These are phyloP conservation scores for Tylopilus intermedius DNA, from an alignment of 768 basidiomycete species.

Conservation along the genomic window DNA sequence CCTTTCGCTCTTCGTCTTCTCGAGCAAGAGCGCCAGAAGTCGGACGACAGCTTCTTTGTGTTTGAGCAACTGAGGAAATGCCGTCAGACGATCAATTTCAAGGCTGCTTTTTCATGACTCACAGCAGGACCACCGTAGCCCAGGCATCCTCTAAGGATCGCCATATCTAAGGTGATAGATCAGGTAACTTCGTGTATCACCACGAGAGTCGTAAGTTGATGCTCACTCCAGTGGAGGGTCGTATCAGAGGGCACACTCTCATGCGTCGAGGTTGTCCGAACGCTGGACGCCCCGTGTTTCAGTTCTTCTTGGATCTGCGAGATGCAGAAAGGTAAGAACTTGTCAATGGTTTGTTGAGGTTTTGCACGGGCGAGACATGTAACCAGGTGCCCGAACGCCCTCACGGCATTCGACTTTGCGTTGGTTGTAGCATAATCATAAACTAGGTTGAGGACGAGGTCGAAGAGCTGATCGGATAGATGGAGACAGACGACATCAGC, in stretches of 20 bases:
- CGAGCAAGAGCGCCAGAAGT: conserved; percentile 60
- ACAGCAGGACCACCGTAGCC: conserved; percentile 67
- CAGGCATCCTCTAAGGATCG: conserved; percentile 77
- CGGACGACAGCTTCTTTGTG: conserved; percentile 62
- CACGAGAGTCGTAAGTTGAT: not conserved
- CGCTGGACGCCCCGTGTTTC: conserved; percentile 83
- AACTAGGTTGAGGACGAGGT: conserved; percentile 78
- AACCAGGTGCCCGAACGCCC: conserved; percentile 84
- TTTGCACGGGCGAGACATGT: conserved; percentile 76
- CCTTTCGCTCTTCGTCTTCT: conserved; percentile 82
- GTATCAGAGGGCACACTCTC: conserved; percentile 77
- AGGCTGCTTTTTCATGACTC: conserved; percentile 21
- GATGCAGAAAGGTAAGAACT: conserved; percentile 75
- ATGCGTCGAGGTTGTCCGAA: conserved; percentile 73
- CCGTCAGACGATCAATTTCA: not conserved
- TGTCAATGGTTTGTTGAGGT: conserved; percentile 69
- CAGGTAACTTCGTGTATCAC: not conserved
- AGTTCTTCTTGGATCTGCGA: conserved; percentile 79
- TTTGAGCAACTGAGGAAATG: conserved; percentile 52
- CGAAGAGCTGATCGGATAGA: conserved; percentile 59
- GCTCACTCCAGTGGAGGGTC: conserved; percentile 88
- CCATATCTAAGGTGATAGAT: conserved; percentile 49
- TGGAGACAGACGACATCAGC: conserved; percentile 79
- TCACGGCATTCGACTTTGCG: conserved; percentile 85
- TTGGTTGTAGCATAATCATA: conserved; percentile 86